phyloP scores from a whole-genome alignment of 179 eudicot species.

The Amaranthus tricolor region DNA sequence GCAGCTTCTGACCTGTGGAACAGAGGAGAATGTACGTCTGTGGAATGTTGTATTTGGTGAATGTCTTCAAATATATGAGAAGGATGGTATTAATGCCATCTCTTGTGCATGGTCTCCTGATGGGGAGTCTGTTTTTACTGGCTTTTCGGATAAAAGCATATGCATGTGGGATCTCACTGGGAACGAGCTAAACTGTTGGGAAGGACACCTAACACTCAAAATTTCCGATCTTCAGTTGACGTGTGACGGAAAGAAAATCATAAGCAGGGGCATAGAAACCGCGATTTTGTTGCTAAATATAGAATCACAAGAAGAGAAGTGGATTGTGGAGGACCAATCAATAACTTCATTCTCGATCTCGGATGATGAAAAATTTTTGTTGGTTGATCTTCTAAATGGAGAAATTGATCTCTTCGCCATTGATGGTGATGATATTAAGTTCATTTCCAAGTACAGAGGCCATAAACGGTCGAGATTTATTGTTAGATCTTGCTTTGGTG shows the following conservation, averaged over 20 bases:
- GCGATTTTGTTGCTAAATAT: constrained; percentile 49
- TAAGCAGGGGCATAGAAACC: constrained; percentile 52
- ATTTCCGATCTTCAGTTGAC: constrained; percentile 65
- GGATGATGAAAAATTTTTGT: constrained; percentile 54
- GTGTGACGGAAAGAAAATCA: constrained; percentile 48
- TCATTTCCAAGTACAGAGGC: constrained; percentile 62
- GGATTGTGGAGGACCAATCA: constrained; percentile 57
- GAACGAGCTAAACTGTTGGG: constrained; percentile 58
- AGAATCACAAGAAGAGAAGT: constrained; percentile 51
- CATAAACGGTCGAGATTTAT: constrained; percentile 63
- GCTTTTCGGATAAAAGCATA: constrained; percentile 66
- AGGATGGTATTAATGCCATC: constrained; percentile 44
- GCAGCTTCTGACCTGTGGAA: constrained; percentile 72
- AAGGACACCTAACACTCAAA: constrained; percentile 52
- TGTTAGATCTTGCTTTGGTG: constrained; percentile 78
- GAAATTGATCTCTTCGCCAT: constrained; percentile 79
- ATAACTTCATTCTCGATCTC: constrained; percentile 77
- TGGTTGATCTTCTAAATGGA: constrained; percentile 56
- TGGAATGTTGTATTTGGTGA: constrained; percentile 70
- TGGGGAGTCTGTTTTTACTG: constrained; percentile 54
- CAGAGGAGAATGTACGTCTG: constrained; percentile 59
- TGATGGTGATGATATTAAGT: constrained; percentile 50
- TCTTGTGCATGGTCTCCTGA: constrained; percentile 83
- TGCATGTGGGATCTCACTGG: constrained; percentile 70
- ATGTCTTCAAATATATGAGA: constrained; percentile 66